Base-by-base conservation (phyloP, 176 grass and related monocot genomes). In the Oryza glaberrima region DNA sequence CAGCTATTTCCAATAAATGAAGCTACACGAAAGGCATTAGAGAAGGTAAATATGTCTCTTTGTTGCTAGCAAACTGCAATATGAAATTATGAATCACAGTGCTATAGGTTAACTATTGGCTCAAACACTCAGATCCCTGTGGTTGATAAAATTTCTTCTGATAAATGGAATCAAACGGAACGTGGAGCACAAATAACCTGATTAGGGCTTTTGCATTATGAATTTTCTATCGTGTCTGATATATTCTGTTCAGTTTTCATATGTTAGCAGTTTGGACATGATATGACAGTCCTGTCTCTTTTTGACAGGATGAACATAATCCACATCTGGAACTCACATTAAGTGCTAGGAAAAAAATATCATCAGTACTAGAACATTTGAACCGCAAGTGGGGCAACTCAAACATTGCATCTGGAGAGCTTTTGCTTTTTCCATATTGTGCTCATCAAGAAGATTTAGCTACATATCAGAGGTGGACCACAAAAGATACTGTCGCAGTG, bases 1-100 rank as follows among this genome's bases (percentile, higher is more conserved):
- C 96, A 96, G 82, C 78, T 99, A 80, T 99, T 94, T 96, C 96
- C 96, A 71, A 90, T 96, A 92, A 94, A 94, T 89, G 96, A 99
- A 81, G 88, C 88, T 81, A 99, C 94, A 70, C 84, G 90, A 25
- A 94, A 92, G 77, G 85, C 94, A 69, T 91, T 99, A 36, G 94
- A 96, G 90, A 99, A 95, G 91, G 96, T 99, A 96, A 79, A 72
- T 1, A 51, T 43, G 38, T 83, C 14, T 86, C 15, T 72, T 84
- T 78, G 16, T 81, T 67, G 60, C 68, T 78, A 73, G 60, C 74
- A 77, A 72, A 17, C 44, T 72, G 46, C 80, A 56, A 83, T 56
- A 65, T 43, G 71, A 60, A 67, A 65, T 75, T 66, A 65, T 43
- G 71, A 69, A 67, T 65, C 36, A 77, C 56, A 58, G 0, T 48